Evolutionary conservation across 2,329 filamentous ascomycete genomes (phyloP), one percentile per base, ranked within the genome.

Genomic region (Leptosphaerulina australis): DNA sequence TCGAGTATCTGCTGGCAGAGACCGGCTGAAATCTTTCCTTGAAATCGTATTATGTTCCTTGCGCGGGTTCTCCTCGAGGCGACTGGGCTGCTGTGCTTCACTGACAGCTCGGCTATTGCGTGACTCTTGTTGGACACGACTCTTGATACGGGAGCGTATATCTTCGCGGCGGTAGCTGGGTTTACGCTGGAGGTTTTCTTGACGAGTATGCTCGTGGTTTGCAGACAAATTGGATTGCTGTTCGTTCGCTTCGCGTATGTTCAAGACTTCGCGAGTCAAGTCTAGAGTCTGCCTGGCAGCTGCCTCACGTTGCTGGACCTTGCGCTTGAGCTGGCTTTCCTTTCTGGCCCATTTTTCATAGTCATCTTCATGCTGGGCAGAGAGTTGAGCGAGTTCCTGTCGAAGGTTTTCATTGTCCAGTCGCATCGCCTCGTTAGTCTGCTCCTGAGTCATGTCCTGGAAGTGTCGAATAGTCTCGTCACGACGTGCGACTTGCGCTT

Each of bases 331-430:
- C 21, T 64, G 60, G 3, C 53, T 53, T 55, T 73, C 69, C 29
- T 62, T 72, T 50, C 57, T 59, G 5, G 60, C 47, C 70, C 70
- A 74, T 20, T 57, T 58, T 41, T 67, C 62, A 7, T 64, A 59
- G 12, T 73, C 68, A 9, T 69, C 64, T 11, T 74, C 64, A 52
- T 67, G 64, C 45, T 74, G 64, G 14, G 66, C 60, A 26, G 67
- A 60, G 38, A 72, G 51, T 17, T 73, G 65, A 3, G 67, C 63
- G 12, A 77, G 62, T 44, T 76, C 69, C 6, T 64, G 50, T 10
- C 72, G 71, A 38, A 78, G 66, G 21, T 72, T 66, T 35, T 74
- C 66, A 28, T 77, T 77, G 40, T 76, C 72, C 1, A 69, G 35
- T 22, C 71, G 67, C 43, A 79, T 69, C 3, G 66, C 64, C 24